Percentiles rank a stretch among this genome's conserved stretches.
These are phyloP conservation scores for Pythium phragmiticola DNA, from an alignment of 352 stramenopile species.

Conservation along the genomic window DNA sequence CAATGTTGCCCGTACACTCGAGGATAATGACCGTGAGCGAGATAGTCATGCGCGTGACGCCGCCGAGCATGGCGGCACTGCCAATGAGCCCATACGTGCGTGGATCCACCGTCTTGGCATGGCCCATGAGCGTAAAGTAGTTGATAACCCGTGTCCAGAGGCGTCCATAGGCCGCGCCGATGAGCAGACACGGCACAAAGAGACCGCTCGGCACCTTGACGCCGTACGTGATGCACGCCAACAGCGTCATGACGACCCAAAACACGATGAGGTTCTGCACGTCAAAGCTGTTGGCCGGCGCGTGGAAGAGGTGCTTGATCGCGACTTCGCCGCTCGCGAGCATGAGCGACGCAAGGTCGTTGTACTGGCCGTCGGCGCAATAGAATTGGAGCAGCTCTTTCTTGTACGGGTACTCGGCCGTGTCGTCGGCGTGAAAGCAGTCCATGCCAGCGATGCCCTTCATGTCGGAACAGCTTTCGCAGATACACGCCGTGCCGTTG, in stretches of 20 bases:
- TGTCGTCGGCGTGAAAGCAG: constrained; percentile 70
- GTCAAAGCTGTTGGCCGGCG: constrained; percentile 82
- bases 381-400: constrained; percentile 93
- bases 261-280: constrained; percentile 89
- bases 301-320: constrained; percentile 96
- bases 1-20: constrained; percentile 97
- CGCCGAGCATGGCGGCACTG: constrained; percentile 92
- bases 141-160: constrained; percentile 86
- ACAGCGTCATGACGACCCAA: constrained; percentile 81
- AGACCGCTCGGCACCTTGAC: constrained; percentile 95
- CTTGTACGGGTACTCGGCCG: constrained; percentile 74
- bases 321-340: constrained; percentile 94
- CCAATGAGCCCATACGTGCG: constrained; percentile 98
- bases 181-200: constrained; percentile 96
- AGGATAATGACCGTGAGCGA: constrained; percentile 98
- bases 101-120: constrained; percentile 78
- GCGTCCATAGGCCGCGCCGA: constrained; percentile 93
- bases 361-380: constrained; percentile 95
- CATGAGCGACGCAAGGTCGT: constrained; percentile 98
- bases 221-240: constrained; percentile 95
- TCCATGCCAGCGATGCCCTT: constrained; percentile 43
- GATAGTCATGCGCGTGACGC: constrained; percentile 98
- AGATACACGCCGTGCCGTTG: constrained; percentile 71
- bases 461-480: constrained; percentile 56
- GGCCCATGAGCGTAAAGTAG: constrained; percentile 54